Conservation (phyloP, 2,329 filamentous ascomycete species). For the Trichoderma sp. region DNA sequence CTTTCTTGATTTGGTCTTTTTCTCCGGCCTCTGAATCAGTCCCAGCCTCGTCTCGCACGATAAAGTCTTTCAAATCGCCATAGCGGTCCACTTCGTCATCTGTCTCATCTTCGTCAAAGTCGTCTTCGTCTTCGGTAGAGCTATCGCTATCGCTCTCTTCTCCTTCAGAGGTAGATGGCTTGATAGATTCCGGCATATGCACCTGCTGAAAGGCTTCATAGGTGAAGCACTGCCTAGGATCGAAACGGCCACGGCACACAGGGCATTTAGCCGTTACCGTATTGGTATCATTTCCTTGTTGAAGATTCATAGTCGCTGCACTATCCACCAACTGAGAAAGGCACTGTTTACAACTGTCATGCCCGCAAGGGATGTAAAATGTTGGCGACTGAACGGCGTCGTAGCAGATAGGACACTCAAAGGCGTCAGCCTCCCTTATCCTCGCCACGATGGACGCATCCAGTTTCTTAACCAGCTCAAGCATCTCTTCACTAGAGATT, state of each 20-base stretch:
- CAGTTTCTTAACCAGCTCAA: conserved; percentile 61
- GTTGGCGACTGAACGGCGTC: conserved; percentile 71
- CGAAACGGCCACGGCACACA: conserved; percentile 66
- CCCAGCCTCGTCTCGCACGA: conserved; percentile 44
- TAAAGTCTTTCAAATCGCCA: conserved; percentile 51
- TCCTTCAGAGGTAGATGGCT: conserved; percentile 28
- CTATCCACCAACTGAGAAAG: conserved; percentile 66
- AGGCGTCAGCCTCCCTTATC: conserved; percentile 56
- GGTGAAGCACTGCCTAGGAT: conserved; percentile 69
- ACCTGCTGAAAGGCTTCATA: conserved; percentile 70
- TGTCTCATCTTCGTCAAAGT: conserved; percentile 34
- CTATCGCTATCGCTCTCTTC: conserved; percentile 38
- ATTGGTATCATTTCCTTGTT: conserved; percentile 55
- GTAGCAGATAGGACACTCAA: conserved; percentile 81
- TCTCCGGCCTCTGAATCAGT: conserved; percentile 31
- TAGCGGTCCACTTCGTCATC: conserved; percentile 34
- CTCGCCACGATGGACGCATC: conserved; percentile 60
- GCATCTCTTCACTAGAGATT: conserved; percentile 48
- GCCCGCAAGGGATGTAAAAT: conserved; percentile 80
- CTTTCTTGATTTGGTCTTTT: conserved; percentile 25
- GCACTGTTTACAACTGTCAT: conserved; percentile 75
- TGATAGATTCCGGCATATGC: conserved; percentile 57
- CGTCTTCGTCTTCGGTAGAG: conserved; percentile 25
- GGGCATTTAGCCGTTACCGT: conserved; percentile 63
- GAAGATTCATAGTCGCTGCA: conserved; percentile 51